Conservation (phyloP, 345 rosid genomes). For the Lagerstroemia speciosa region DNA sequence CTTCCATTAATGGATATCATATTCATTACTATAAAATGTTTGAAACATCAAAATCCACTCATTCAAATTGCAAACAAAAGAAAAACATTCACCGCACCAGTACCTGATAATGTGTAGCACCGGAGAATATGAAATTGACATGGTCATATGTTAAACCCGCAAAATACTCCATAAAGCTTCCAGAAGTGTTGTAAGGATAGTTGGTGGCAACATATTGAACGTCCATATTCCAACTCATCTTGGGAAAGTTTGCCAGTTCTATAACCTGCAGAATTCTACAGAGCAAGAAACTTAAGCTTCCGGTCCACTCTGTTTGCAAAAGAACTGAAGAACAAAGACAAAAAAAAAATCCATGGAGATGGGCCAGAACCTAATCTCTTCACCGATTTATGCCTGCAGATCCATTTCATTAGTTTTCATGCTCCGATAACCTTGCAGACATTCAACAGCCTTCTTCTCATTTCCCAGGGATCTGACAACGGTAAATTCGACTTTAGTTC, state of each 20-base stretch:
- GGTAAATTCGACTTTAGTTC: not conserved
- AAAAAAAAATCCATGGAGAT: not conserved
- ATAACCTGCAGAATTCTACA: not conserved
- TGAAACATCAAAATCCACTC: not conserved
- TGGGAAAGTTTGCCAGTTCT: slow-evolving; percentile 7
- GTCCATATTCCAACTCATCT: slow-evolving; percentile 72
- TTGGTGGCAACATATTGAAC: slow-evolving; percentile 38
- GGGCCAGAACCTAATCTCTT: not conserved
- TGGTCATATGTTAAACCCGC: slow-evolving; percentile 82
- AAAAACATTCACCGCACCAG: slow-evolving; percentile 2
- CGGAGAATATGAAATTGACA: slow-evolving; percentile 71
- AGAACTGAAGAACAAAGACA: not conserved
- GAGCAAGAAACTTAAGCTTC: not conserved
- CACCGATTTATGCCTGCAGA: not conserved
- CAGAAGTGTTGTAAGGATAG: slow-evolving; percentile 68
- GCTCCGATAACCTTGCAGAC: not conserved
- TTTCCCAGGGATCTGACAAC: not conserved
- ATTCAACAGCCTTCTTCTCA: not conserved
- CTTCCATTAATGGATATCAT: not conserved
- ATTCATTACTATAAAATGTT: not conserved
- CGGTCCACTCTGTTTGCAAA: not conserved
- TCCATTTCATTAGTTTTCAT: not conserved
- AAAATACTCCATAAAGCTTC: slow-evolving; percentile 76
- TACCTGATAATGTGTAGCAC: slow-evolving; percentile 67
- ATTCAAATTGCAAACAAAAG: not conserved